Conservation (phyloP, 2,329 filamentous ascomycete species). For the Monosporascus sp. region DNA sequence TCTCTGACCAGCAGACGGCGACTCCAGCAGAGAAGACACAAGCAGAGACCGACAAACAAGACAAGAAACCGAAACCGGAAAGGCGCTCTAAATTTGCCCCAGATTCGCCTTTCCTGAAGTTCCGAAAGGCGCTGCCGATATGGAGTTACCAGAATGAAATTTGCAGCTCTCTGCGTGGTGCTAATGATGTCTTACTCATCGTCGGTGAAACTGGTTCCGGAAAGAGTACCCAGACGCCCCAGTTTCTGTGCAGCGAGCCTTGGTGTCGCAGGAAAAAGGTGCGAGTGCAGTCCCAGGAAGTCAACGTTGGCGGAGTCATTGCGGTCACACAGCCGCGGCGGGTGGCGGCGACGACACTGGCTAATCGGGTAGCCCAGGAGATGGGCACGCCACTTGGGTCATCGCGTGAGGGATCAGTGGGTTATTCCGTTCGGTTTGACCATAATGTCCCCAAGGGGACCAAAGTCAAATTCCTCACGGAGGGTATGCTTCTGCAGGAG, state of each 20-base stretch:
- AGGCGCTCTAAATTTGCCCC: conserved; percentile 4
- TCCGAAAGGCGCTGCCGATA: conserved; percentile 70
- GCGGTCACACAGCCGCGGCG: conserved; percentile 92
- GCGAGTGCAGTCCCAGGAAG: conserved; percentile 39
- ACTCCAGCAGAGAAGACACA: neutral
- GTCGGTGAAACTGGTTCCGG: conserved; percentile 94
- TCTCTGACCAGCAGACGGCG: conserved; percentile 1
- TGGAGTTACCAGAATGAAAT: conserved; percentile 71
- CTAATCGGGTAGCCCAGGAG: conserved; percentile 81
- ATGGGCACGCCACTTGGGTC: conserved; percentile 48
- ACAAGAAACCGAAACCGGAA: neutral
- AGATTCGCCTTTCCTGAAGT: conserved; percentile 25
- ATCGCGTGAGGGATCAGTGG: conserved; percentile 53
- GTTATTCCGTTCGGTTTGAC: conserved; percentile 94
- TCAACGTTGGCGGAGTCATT: conserved; percentile 69
- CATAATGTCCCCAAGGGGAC: conserved; percentile 77
- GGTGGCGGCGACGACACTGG: conserved; percentile 88
- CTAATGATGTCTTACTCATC: conserved; percentile 69
- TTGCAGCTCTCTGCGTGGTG: conserved; percentile 53
- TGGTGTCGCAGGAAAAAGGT: conserved; percentile 68
- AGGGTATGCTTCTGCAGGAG: conserved; percentile 94
- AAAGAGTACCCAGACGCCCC: conserved; percentile 94
- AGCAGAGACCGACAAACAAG: conserved; percentile 3
- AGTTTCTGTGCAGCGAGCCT: conserved; percentile 72
- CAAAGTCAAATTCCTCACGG: conserved; percentile 88